Conservation (phyloP, 768 basidiomycete species). For the Leccinum longicurvipes region DNA sequence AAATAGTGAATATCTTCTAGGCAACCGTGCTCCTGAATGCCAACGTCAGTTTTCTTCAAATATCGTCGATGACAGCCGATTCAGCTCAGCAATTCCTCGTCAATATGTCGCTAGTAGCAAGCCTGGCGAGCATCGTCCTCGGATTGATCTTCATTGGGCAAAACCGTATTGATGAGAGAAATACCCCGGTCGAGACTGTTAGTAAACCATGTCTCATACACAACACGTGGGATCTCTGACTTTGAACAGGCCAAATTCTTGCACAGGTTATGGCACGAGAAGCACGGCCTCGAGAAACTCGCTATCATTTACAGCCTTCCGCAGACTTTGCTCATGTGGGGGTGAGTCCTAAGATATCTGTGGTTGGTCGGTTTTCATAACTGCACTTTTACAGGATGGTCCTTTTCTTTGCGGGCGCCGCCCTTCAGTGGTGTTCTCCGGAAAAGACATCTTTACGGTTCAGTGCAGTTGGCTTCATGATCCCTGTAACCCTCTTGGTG, state of each 20-base stretch:
- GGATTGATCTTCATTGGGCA: constrained; percentile 42
- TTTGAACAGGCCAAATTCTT: no score
- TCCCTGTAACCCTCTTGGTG: constrained; percentile 32
- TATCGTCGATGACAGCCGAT: constrained; percentile 30
- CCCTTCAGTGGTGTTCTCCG: constrained; percentile 22
- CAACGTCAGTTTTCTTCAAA: constrained; percentile 58
- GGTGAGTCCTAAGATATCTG: constrained; percentile 37
- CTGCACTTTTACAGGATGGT: constrained; percentile 18
- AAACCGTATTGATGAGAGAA: constrained; percentile 32
- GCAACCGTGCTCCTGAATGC: constrained; percentile 55
- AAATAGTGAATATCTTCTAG: constrained; percentile 25
- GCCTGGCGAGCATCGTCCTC: constrained; percentile 41
- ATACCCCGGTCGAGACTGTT: constrained; percentile 15
- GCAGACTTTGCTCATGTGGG: constrained; percentile 58
- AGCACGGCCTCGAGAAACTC: constrained; percentile 45
- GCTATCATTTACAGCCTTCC: constrained; percentile 55
- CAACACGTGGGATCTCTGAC: no score
- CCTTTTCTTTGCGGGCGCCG: constrained; percentile 28
- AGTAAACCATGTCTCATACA: neutral
- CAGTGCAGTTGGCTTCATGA: constrained; percentile 31
- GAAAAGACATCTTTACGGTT: constrained; percentile 9
- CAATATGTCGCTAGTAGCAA: constrained; percentile 43
- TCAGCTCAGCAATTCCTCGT: constrained; percentile 37
- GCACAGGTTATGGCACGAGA: constrained; percentile 18
- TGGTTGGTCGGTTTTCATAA: neutral